Percentiles rank a stretch among this genome's conserved stretches.
Evolutionary conservation across 2,329 filamentous ascomycete species (phyloP).

Genomic region (Didymella exigua): DNA sequence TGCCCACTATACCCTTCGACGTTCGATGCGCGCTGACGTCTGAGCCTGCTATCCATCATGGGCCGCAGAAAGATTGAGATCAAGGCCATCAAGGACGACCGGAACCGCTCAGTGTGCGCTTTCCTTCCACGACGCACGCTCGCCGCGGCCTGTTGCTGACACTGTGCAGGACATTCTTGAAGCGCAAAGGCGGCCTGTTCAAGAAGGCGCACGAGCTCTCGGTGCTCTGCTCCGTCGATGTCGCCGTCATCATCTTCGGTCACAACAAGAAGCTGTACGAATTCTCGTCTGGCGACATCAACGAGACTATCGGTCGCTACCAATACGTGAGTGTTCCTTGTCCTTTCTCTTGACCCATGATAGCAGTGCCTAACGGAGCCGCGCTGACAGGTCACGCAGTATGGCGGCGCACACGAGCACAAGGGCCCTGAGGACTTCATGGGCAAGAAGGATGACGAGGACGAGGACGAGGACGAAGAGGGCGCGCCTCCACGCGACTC

Average conservation of each 20-base stretch:
- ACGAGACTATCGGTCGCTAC: slow-evolving; percentile 84
- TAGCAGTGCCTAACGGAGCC: slow-evolving; percentile 31
- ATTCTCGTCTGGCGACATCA: slow-evolving; percentile 93
- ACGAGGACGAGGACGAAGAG: slow-evolving; percentile 79
- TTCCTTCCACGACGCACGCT: slow-evolving; percentile 6
- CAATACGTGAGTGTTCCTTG: slow-evolving; percentile 74
- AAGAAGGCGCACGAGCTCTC: slow-evolving; percentile 99
- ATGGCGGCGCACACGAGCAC: slow-evolving; percentile 91
- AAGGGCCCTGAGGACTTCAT: slow-evolving; percentile 94
- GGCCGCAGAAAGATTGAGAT: slow-evolving; percentile 99
- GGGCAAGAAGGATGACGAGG: slow-evolving; percentile 73
- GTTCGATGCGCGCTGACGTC: slow-evolving; percentile 40
- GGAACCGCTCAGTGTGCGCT: slow-evolving; percentile 94
- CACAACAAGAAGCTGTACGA: slow-evolving; percentile 99
- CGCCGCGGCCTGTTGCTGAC: slow-evolving; percentile 31
- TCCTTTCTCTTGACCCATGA: neutral
- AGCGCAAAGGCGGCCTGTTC: slow-evolving; percentile 97
- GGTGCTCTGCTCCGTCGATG: slow-evolving; percentile 96
- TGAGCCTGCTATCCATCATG: slow-evolving; percentile 61
- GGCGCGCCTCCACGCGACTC: slow-evolving; percentile 75
- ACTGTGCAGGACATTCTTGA: slow-evolving; percentile 83
- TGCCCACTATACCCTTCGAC: slow-evolving; percentile 11
- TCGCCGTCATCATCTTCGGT: slow-evolving; percentile 97
- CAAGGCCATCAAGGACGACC: slow-evolving; percentile 98
- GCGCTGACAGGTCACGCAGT: slow-evolving; percentile 60